phyloP scores from a whole-genome alignment of 2,329 filamentous ascomycete genomes.

The Sporothrix brasiliensis region DNA sequence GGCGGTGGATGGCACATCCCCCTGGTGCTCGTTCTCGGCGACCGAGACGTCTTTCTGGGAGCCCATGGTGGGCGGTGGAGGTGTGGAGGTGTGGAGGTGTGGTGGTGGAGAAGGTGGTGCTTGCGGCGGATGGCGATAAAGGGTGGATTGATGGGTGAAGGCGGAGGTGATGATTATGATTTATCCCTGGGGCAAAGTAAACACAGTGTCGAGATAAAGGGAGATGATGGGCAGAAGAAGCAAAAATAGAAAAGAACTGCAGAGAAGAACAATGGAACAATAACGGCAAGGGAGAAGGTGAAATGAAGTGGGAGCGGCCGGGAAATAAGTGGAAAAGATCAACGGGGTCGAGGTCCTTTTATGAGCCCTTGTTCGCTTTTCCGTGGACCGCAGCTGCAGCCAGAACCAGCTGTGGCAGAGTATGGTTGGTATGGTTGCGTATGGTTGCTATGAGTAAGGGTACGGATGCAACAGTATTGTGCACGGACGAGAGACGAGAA shows the following conservation, averaged over 20 bases:
- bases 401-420: background rate
- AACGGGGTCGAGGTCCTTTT: conserved; percentile 17
- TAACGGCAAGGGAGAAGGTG: background rate
- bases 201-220: background rate
- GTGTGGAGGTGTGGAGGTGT: too few relatives aligned
- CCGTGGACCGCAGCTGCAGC: too few relatives aligned
- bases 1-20: too few relatives aligned
- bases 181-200: background rate
- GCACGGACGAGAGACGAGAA: conserved; percentile 1
- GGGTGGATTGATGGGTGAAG: too few relatives aligned
- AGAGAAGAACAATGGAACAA: background rate
- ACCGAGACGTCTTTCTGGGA: conserved; percentile 24
- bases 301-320: conserved; percentile 17
- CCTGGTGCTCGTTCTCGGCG: conserved; percentile 25
- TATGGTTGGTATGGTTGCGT: background rate
- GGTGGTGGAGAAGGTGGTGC: too few relatives aligned
- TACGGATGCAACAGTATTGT: background rate
- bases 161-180: background rate
- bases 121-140: too few relatives aligned
- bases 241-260: background rate
- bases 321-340: conserved; percentile 20
- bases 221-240: background rate
- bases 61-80: conserved; percentile 23
- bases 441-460: too few relatives aligned
- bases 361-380: background rate